Conservation (phyloP, 2,329 filamentous ascomycete genomes). For the Fonsecaea pedrosoi region DNA sequence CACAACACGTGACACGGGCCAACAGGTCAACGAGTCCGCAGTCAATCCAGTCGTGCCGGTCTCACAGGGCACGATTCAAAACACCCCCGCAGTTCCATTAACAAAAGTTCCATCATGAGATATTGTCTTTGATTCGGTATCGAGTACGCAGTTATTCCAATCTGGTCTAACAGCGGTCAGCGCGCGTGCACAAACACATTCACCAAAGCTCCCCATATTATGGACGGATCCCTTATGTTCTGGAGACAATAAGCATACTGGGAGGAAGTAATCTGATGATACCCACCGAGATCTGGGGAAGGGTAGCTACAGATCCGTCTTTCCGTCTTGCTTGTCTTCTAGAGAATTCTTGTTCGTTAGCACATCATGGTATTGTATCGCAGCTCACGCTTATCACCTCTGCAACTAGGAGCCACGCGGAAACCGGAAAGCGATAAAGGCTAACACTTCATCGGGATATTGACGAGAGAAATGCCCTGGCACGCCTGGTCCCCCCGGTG, state of each 20-base stretch:
- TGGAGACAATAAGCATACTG: neutral
- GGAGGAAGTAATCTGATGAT: neutral
- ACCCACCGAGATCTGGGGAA: constrained; percentile 8
- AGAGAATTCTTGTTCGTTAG: neutral
- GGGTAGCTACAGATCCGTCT: neutral
- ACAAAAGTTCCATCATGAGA: constrained; percentile 5
- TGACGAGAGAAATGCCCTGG: constrained; percentile 7
- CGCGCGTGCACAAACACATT: neutral
- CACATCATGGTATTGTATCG: neutral
- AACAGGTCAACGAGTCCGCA: neutral
- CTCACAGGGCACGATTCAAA: neutral
- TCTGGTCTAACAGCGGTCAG: neutral
- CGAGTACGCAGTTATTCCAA: neutral
- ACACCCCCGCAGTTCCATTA: neutral
- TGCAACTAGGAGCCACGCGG: neutral
- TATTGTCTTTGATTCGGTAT: neutral
- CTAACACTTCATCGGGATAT: constrained; percentile 9
- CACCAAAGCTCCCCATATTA: neutral
- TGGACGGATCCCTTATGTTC: neutral
- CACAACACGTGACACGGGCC: neutral
- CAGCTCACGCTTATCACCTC: neutral
- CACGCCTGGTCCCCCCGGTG: neutral
- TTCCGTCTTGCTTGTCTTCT: neutral
- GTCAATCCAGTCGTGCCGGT: neutral
- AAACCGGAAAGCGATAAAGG: neutral